phyloP scores from a whole-genome alignment of 192 early-diverging fungal species.

The Backusella luteola region DNA sequence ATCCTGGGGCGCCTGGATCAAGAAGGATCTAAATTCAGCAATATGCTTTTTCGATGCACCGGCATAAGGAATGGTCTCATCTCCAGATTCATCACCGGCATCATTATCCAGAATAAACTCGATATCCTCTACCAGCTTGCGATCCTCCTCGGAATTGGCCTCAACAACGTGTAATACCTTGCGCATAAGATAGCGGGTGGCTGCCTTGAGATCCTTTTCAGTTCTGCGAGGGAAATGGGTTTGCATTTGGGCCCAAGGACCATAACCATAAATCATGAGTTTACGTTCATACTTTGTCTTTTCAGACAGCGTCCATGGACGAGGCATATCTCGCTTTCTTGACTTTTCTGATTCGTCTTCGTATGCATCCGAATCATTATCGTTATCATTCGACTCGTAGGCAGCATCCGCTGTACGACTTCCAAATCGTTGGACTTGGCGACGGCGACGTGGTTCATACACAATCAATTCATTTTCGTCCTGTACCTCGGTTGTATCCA shows the following conservation, averaged over 20 bases:
- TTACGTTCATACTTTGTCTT: constrained; percentile 57
- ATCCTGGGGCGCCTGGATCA: constrained; percentile 68
- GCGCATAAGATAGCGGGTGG: constrained; percentile 50
- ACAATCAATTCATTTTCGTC: constrained; percentile 66
- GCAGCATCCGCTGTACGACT: constrained; percentile 37
- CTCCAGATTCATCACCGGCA: constrained; percentile 34
- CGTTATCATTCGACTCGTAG: constrained; percentile 44
- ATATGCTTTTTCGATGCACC: constrained; percentile 64
- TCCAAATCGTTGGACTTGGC: constrained; percentile 56
- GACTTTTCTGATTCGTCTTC: constrained; percentile 38
- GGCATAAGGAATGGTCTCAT: constrained; percentile 59
- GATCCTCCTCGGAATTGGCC: constrained; percentile 51
- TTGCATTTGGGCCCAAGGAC: constrained; percentile 63
- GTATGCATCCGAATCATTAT: constrained; percentile 49
- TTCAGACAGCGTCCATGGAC: constrained; percentile 49
- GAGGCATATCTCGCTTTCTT: constrained; percentile 36
- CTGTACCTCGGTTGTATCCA: constrained; percentile 56
- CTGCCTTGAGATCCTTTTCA: constrained; percentile 58
- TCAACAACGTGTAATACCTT: constrained; percentile 50
- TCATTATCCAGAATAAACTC: constrained; percentile 45
- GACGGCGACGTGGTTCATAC: constrained; percentile 61
- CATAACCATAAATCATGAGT: constrained; percentile 63
- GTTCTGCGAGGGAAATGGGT: constrained; percentile 56
- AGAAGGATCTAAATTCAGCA: constrained; percentile 65
- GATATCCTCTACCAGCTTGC: constrained; percentile 63